A percentile compares a stretch with the other conserved stretches of the same genome.
These are phyloP conservation scores for Massariosphaeria phaeospora DNA, from an alignment of 495 filamentous ascomycete genomes.

Conservation along the genomic window DNA sequence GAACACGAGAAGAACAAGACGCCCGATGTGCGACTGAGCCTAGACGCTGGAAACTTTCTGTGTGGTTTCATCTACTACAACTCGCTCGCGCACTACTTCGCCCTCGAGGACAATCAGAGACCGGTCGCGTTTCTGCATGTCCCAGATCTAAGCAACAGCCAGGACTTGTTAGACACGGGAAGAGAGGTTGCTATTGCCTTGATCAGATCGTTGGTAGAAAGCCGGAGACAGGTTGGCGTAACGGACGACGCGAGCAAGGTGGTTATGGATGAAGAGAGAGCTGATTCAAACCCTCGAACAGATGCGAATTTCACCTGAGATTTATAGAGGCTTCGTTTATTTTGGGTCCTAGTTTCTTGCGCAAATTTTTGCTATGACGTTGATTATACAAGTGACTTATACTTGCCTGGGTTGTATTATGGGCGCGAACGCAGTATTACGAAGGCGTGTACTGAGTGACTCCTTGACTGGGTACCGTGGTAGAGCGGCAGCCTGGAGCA, in stretches of 20 bases:
- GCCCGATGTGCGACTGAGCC: slow-evolving; percentile 52
- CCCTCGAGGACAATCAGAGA: slow-evolving; percentile 28
- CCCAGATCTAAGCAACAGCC: slow-evolving; percentile 51
- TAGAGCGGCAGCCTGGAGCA: no score
- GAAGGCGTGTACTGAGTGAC: no score
- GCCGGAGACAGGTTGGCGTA: slow-evolving; percentile 23
- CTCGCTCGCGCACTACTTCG: slow-evolving; percentile 52
- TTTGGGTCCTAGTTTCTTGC: no score
- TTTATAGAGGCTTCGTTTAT: no score
- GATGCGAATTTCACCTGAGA: slow-evolving; percentile 25
- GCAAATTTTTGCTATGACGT: not conserved
- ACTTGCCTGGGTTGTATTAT: no score
- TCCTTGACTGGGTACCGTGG: no score
- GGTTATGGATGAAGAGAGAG: not conserved
- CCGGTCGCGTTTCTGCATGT: slow-evolving; percentile 75
- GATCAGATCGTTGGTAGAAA: slow-evolving; percentile 61
- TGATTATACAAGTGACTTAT: no score
- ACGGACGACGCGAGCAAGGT: not conserved
- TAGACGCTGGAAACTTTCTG: slow-evolving; percentile 73
- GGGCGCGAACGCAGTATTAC: no score
- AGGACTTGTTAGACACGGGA: slow-evolving; percentile 55
- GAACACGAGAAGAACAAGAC: not conserved
- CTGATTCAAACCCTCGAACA: slow-evolving; percentile 1
- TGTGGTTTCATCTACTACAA: slow-evolving; percentile 88
- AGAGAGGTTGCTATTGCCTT: slow-evolving; percentile 60